Percentiles rank a stretch among this genome's conserved stretches.
phyloP scores from a whole-genome alignment of 2,329 filamentous ascomycete genomes.

The Didymella pomorum region DNA sequence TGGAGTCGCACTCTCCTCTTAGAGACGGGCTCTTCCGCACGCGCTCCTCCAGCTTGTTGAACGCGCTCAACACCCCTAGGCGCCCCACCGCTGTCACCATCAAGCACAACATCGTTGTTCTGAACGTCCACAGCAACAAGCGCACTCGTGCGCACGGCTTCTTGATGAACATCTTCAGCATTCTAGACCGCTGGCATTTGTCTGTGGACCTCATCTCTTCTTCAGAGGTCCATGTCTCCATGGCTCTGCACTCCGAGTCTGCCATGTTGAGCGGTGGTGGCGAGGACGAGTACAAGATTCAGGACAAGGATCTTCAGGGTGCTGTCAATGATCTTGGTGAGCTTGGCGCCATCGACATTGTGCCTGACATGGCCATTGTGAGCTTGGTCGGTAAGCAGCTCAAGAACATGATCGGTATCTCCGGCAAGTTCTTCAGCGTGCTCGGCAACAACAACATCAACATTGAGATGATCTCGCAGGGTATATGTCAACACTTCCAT shows the following conservation, averaged over 20 bases:
- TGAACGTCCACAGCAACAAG: constrained; percentile 98
- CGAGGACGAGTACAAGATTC: constrained; percentile 58
- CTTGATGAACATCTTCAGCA: constrained; percentile 90
- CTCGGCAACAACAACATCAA: constrained; percentile 94
- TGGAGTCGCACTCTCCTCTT: constrained; percentile 63
- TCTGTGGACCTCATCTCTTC: constrained; percentile 97
- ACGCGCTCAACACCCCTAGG: constrained; percentile 56
- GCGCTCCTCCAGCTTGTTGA: constrained; percentile 56
- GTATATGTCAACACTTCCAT: constrained; percentile 59
- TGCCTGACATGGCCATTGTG: constrained; percentile 92
- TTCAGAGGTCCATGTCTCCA: constrained; percentile 94
- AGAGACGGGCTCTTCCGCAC: constrained; percentile 64
- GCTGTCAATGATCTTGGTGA: constrained; percentile 74
- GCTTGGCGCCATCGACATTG: constrained; percentile 88
- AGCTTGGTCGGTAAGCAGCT: constrained; percentile 94
- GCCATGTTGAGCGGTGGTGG: constrained; percentile 60
- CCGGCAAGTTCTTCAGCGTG: constrained; percentile 92
- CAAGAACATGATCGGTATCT: constrained; percentile 95
- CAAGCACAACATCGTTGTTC: constrained; percentile 94
- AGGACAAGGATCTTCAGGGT: constrained; percentile 57
- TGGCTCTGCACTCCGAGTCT: constrained; percentile 87
- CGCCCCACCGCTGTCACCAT: constrained; percentile 80
- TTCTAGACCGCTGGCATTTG: constrained; percentile 84
- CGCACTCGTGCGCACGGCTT: constrained; percentile 95
- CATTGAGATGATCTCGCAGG: constrained; percentile 99